phyloP scores from a whole-genome alignment of 225 moss, liverwort and hornwort species.

The Lunularia cruciata region DNA sequence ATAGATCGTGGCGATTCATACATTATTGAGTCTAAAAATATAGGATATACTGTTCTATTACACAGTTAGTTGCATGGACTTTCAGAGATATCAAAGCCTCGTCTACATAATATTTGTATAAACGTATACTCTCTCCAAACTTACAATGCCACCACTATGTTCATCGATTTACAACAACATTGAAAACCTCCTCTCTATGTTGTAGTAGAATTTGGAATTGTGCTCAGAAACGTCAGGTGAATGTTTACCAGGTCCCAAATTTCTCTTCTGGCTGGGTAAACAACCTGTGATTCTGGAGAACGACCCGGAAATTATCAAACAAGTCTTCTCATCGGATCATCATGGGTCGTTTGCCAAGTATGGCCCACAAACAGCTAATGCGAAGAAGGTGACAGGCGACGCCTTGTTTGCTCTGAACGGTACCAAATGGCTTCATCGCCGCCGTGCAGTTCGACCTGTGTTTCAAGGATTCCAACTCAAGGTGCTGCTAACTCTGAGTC shows the following conservation, averaged over 20 bases:
- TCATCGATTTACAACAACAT: not conserved
- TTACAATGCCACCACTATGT: no score
- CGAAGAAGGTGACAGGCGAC: slow-evolving; percentile 15
- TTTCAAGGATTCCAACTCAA: slow-evolving; percentile 12
- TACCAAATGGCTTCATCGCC: slow-evolving; percentile 16
- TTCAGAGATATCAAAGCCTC: no score
- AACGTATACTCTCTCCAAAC: no score
- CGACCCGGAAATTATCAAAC: slow-evolving; percentile 20
- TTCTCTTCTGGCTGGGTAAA: slow-evolving; percentile 18
- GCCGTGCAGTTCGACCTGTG: slow-evolving; percentile 13
- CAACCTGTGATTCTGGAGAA: slow-evolving; percentile 21
- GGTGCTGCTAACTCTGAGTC: not conserved
- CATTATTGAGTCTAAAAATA: no score
- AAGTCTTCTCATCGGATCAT: slow-evolving; percentile 23
- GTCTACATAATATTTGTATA: no score
- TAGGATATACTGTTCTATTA: no score
- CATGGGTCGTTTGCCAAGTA: slow-evolving; percentile 16
- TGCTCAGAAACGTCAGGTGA: not conserved
- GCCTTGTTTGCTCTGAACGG: slow-evolving; percentile 24
- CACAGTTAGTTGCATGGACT: no score
- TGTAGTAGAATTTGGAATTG: not conserved
- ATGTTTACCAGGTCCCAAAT: slow-evolving; percentile 15
- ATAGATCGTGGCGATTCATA: no score
- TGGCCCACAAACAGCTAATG: slow-evolving; percentile 11
- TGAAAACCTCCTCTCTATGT: no score